Base-by-base conservation (phyloP, 139 green algal species). In the Zygnema circumcarinatum region DNA sequence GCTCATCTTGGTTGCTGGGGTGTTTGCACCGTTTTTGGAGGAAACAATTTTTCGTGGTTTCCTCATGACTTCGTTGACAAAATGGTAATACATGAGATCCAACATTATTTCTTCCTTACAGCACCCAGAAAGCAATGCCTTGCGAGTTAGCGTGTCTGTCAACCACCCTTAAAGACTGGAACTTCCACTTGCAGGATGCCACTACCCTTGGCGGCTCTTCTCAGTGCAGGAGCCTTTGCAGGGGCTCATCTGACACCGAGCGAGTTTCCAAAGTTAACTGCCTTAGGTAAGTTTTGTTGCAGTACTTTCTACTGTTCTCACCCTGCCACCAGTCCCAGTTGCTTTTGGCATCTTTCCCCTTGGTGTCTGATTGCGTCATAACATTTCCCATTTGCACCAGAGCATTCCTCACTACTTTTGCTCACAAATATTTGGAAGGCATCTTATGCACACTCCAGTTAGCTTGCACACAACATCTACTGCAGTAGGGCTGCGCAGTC, bases 1-100 rank as follows among this genome's bases (percentile, higher is more conserved):
- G 0, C 76, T 94, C n/a, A 56, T 94, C 11, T 33, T 67, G 0
- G 88, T 93, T 0, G 86, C 91, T 0, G 90, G 78, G 52, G 72
- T 93, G 31, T 85, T 90, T 38, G 92, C 92, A 1, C 92, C 92
- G 0, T 38, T 91, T 3, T 73, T 93, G 1, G 92, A 94, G 82
- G 92, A 94, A 84, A 84, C 85, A 41, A 81, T 94, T 1, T 94
- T 94, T 76, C 54, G 92, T 29, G 92, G 91, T 21, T 94, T 94
- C 76, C 80, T 94, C 0, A 72, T 93, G 2, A 84, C 90, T 0
- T 93, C 91, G 21, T 62, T 94, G 39, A 94, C 91, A 21, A 92
- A 91, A 69, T 93, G 87, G 87, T 90, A 32, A 31, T 41, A 20
- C 54, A 72, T 72, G 54, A 72, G 54, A 25, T 82, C 3, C 2